Percentiles rank a stretch among this genome's conserved stretches.
These are phyloP conservation scores for Aaosphaeria arxii DNA, from an alignment of 2,329 filamentous ascomycete species.

Conservation along the genomic window DNA sequence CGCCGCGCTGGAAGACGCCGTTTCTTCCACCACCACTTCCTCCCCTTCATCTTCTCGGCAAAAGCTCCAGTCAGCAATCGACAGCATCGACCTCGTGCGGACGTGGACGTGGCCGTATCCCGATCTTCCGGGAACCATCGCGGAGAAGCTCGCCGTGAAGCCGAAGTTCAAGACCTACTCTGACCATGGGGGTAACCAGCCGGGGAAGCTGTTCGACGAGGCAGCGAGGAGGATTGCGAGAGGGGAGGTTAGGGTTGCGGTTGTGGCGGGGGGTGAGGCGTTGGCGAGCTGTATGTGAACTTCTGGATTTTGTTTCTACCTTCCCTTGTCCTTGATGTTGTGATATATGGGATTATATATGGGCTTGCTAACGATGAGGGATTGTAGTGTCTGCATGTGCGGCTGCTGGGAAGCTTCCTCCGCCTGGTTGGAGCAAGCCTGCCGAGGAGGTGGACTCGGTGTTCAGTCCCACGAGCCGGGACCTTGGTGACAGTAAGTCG, in stretches of 20 bases:
- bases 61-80: constrained; percentile 46
- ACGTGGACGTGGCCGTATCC: constrained; percentile 67
- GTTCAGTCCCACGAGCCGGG: constrained; percentile 50
- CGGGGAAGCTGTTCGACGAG: constrained; percentile 61
- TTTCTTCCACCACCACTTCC: constrained; percentile 18
- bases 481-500: constrained; percentile 41
- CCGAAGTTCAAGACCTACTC: constrained; percentile 50
- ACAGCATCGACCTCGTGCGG: constrained; percentile 59
- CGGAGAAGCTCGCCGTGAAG: constrained; percentile 47
- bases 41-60: constrained; percentile 9
- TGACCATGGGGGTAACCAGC: constrained; percentile 63
- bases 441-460: constrained; percentile 47
- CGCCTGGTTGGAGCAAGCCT: constrained; percentile 57
- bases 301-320: background rate
- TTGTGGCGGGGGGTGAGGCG: constrained; percentile 64
- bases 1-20: constrained; percentile 52
- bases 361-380: background rate
- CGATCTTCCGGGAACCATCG: constrained; percentile 56
- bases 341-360: constrained; percentile 1
- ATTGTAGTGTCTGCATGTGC: constrained; percentile 51
- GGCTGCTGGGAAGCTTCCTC: constrained; percentile 52
- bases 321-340: no score
- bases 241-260: constrained; percentile 54
- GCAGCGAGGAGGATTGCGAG: constrained; percentile 56
- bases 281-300: constrained; percentile 56